These are phyloP conservation scores for Chlorella sp. DNA, from an alignment of 139 green algal genomes.

Conservation along the genomic window DNA sequence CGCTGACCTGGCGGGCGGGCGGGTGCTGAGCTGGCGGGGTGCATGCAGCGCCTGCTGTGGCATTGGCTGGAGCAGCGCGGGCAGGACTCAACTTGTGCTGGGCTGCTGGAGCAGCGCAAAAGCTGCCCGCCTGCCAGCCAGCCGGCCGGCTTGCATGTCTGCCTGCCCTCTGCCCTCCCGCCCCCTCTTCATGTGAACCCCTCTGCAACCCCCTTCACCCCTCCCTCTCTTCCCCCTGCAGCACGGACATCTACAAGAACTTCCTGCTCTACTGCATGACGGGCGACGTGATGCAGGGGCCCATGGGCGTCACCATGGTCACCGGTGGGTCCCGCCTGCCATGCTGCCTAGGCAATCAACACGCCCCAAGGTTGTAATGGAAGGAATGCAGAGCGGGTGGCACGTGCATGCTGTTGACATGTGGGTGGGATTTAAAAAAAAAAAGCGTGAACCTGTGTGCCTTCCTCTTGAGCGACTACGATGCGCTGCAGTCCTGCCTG, in stretches of 20 bases:
- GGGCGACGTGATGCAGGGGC: conserved; percentile 88
- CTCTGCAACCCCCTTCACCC: neutral
- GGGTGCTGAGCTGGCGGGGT: no score
- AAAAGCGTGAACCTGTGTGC: no score
- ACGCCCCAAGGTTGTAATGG: no score
- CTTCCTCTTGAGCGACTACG: no score
- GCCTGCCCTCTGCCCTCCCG: neutral
- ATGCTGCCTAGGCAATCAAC: no score
- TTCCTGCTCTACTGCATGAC: conserved; percentile 94
- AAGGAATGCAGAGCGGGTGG: neutral
- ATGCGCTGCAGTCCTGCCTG: no score
- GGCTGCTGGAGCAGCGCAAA: neutral
- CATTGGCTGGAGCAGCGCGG: no score
- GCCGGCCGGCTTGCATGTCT: neutral
- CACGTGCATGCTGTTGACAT: neutral
- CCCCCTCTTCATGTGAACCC: neutral
- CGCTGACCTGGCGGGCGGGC: no score
- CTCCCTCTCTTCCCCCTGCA: conserved; percentile 9
- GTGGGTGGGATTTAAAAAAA: no score
- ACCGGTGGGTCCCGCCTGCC: conserved; percentile 5
- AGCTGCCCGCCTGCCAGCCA: neutral
- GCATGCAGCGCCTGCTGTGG: no score
- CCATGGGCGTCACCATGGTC: conserved; percentile 86
- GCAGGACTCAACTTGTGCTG: no score
- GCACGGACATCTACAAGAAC: conserved; percentile 90